Evolutionary conservation across 371 early-diverging fungal species (phyloP).

Genomic region (Lichtheimia corymbifera): DNA sequence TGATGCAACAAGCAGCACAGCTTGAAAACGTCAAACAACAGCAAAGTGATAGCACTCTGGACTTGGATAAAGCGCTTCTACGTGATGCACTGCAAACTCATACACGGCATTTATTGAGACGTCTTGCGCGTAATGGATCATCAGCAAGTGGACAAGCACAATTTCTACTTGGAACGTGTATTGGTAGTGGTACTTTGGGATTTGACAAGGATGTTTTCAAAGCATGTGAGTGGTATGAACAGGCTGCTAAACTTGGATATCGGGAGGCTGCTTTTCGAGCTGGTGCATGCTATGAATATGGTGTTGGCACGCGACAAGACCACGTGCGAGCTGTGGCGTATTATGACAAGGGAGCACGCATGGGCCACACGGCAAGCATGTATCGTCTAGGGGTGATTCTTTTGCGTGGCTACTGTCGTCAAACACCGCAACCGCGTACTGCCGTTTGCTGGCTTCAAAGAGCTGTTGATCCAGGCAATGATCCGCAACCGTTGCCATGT

Average conservation of each 20-base stretch:
- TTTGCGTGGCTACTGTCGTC: constrained; percentile 76
- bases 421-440: constrained; percentile 78
- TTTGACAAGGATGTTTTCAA: constrained; percentile 2
- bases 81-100: constrained; percentile 9
- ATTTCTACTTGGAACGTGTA: constrained; percentile 76
- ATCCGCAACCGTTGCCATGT: constrained; percentile 70
- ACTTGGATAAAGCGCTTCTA: constrained; percentile 4
- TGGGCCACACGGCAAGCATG: constrained; percentile 91
- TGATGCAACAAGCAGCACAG: constrained; percentile 4
- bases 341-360: constrained; percentile 91
- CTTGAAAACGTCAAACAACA: background rate
- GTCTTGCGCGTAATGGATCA: background rate
- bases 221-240: constrained; percentile 59
- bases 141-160: constrained; percentile 72
- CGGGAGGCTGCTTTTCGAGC: constrained; percentile 89
- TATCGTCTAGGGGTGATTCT: constrained; percentile 90
- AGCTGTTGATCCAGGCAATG: constrained; percentile 80
- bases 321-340: constrained; percentile 77
- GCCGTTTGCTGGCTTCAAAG: constrained; percentile 91
- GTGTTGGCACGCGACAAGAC: constrained; percentile 88
- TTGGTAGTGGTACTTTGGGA: constrained; percentile 5
- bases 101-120: background rate
- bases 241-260: constrained; percentile 90
- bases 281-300: constrained; percentile 92
- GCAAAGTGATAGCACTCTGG: background rate